Base-by-base conservation (phyloP, 1,284 basidiomycete species). In the Sphaerobolus stellatus region DNA sequence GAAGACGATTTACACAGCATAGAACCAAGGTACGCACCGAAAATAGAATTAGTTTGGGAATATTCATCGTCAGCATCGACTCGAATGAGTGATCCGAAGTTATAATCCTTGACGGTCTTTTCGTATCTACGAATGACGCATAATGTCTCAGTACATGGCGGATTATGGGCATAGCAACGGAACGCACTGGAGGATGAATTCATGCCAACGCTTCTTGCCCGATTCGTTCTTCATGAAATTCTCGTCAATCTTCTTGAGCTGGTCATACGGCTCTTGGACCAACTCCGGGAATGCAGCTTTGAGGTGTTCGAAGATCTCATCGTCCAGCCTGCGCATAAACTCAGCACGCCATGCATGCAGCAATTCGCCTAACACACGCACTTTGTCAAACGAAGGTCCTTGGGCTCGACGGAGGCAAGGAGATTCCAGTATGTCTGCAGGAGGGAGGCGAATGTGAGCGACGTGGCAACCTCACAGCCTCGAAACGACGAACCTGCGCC, bases 31-130 rank as follows among this genome's bases (percentile, higher is more conserved):
- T 2, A 66, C 79, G 61, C 69, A 90, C 95, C 93, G 66, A 99
- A 96, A 58, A 98, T 96, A 13, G 93, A 92, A 76, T 98, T 99
- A 50, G 78, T 83, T 76, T 99, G 90, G 9, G 84, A 86, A 72
- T 99, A 99, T 67, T 96, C 92, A 58, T 84, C 80, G 48, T 76
- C 77, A 33, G 87, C 80, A 67, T 97, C 84, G 52, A 83, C 88
- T 49, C 97, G 85, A 62, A 99, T 89, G 62, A 99, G 77, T 2
- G 93, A 98, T 29, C 97, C 97, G 74, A 98, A 98, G 79, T 98
- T 99, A 76, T 90, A 94, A 65, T 99, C 95, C 67, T 92, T 88
- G 54, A 97, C 76, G 65, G 86, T 88, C 59, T 89, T 86, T 73
- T 94, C 87, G 74, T 93, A 95, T 59, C 86, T 88, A 59, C 27